Conservation (phyloP, 1,284 basidiomycete genomes). For the Moesziomyces parantarcticus region DNA sequence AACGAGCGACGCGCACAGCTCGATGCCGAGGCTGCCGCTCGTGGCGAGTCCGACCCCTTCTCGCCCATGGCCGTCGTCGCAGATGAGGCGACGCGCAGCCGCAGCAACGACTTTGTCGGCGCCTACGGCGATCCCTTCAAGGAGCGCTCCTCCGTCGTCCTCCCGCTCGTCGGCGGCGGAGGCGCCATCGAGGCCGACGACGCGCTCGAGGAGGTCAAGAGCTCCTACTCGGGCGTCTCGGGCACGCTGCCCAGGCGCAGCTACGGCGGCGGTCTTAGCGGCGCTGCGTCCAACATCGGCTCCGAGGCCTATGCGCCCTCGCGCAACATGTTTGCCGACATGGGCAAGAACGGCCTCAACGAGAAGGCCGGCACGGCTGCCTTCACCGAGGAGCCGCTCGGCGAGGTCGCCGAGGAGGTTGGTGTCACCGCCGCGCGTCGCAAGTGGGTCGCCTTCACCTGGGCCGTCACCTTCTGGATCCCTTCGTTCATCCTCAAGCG, state of each 20-base stretch:
- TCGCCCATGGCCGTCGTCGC: slow-evolving; percentile 71
- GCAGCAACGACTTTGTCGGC: slow-evolving; percentile 54
- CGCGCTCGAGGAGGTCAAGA: slow-evolving; percentile 55
- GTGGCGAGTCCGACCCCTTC: slow-evolving; percentile 70
- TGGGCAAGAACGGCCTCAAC: slow-evolving; percentile 72
- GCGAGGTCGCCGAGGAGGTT: slow-evolving; percentile 85
- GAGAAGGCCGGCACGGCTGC: slow-evolving; percentile 57
- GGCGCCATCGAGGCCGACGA: slow-evolving; percentile 20
- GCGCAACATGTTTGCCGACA: slow-evolving; percentile 87
- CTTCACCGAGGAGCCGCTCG: slow-evolving; percentile 52
- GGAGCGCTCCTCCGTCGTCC: slow-evolving; percentile 70
- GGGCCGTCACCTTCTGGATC: slow-evolving; percentile 91
- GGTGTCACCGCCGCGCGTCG: slow-evolving; percentile 82
- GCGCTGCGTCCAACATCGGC: slow-evolving; percentile 41
- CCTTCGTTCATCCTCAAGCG: slow-evolving; percentile 79
- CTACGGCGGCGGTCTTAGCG: slow-evolving; percentile 42
- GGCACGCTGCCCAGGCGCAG: slow-evolving; percentile 31
- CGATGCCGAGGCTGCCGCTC: slow-evolving; percentile 75
- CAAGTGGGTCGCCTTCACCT: slow-evolving; percentile 87
- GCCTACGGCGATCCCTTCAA: slow-evolving; percentile 65
- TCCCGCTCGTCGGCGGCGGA: slow-evolving; percentile 74
- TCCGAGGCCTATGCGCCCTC: slow-evolving; percentile 80
- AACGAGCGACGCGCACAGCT: slow-evolving; percentile 73
- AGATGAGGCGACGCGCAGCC: slow-evolving; percentile 68
- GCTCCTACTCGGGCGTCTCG: slow-evolving; percentile 47